A percentile compares a stretch with the other conserved stretches of the same genome.
Evolutionary conservation across 352 stramenopile genomes (phyloP).

Genomic region (Globisporangium barbulae): DNA sequence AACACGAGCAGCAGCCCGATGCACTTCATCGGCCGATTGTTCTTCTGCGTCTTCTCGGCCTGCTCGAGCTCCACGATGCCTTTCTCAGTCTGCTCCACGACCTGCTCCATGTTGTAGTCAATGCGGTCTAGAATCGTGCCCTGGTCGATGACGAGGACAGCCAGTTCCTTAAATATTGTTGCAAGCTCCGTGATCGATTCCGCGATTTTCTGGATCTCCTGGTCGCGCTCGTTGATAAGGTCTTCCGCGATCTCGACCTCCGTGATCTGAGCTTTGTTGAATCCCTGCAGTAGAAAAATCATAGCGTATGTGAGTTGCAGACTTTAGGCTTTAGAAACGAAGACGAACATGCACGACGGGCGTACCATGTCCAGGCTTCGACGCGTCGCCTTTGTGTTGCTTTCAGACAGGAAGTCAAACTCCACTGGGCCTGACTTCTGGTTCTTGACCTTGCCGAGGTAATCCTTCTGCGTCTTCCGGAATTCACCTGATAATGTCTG

Average conservation of each 20-base stretch:
- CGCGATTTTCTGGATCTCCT: constrained; percentile 97
- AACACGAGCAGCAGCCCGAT: constrained; percentile 91
- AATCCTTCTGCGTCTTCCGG: constrained; percentile 97
- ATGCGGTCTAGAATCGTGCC: constrained; percentile 99
- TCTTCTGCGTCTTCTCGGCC: constrained; percentile 99
- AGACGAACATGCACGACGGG: background rate
- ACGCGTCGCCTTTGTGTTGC: constrained; percentile 56
- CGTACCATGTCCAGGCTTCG: constrained; percentile 51
- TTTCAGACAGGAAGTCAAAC: constrained; percentile 88
- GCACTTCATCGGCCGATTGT: constrained; percentile 94
- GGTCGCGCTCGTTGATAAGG: constrained; percentile 94
- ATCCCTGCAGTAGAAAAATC: constrained; percentile 60
- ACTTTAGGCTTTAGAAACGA: no score
- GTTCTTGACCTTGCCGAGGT: constrained; percentile 94
- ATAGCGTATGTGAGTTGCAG: background rate
- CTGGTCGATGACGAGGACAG: constrained; percentile 99
- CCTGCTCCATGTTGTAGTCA: constrained; percentile 99
- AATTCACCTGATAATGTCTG: constrained; percentile 97
- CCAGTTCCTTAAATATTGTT: constrained; percentile 99
- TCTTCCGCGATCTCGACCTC: constrained; percentile 96
- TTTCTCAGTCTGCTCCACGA: constrained; percentile 98
- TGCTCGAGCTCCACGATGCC: constrained; percentile 98
- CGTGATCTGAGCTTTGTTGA: constrained; percentile 93
- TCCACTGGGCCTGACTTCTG: constrained; percentile 95
- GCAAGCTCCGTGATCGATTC: constrained; percentile 99